Evolutionary conservation across 2,329 filamentous ascomycete species (phyloP).

Genomic region (Fusarium oxysporum): DNA sequence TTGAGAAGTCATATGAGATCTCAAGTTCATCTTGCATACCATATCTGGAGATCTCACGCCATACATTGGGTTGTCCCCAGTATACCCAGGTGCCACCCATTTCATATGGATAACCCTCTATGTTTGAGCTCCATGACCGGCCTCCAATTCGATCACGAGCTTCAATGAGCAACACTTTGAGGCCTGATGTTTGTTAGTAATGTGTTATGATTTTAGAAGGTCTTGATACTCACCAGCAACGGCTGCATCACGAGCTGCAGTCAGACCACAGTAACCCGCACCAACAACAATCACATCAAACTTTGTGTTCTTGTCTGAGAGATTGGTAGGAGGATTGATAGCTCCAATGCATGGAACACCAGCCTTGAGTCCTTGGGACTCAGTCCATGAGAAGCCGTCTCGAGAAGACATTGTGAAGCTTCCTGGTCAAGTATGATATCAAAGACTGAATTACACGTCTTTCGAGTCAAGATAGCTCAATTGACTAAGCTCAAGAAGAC

Average conservation of each 20-base stretch:
- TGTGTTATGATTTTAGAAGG: fast-evolving
- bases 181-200: slow-evolving; percentile 29
- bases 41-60: slow-evolving; percentile 60
- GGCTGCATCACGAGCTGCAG: slow-evolving; percentile 45
- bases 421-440: fast-evolving
- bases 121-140: slow-evolving; percentile 59
- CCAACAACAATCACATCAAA: slow-evolving; percentile 49
- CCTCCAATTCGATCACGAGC: slow-evolving; percentile 62
- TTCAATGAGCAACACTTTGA: slow-evolving; percentile 58
- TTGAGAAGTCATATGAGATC: slow-evolving; percentile 54
- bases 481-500: background rate
- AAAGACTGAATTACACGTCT: background rate
- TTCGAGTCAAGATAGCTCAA: fast-evolving
- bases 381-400: slow-evolving; percentile 49
- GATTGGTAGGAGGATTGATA: slow-evolving; percentile 44
- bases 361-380: slow-evolving; percentile 44
- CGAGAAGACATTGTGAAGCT: slow-evolving; percentile 40
- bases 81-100: slow-evolving; percentile 64
- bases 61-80: slow-evolving; percentile 58
- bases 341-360: slow-evolving; percentile 48
- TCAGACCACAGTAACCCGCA: slow-evolving; percentile 48
- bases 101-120: slow-evolving; percentile 58
- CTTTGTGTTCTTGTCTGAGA: slow-evolving; percentile 6
- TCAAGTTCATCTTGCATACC: slow-evolving; percentile 55
- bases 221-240: slow-evolving; percentile 35